A percentile compares a stretch with the other conserved stretches of the same genome.
Conservation (phyloP, 257 asterid species). For the Solanum verrucosum region DNA sequence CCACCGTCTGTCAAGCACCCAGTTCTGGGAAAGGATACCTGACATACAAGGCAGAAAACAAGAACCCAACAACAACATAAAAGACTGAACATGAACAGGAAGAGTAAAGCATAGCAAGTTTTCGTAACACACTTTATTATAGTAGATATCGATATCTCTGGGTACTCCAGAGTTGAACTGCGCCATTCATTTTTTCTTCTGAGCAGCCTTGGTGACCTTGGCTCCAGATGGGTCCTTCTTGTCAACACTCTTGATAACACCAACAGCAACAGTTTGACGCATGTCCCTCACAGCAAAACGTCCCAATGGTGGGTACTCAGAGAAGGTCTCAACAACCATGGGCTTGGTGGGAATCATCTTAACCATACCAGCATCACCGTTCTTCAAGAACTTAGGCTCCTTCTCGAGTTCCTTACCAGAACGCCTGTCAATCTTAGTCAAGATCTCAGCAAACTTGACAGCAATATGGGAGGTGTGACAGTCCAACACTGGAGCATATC, state of each 20-base stretch:
- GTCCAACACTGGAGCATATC: conserved; percentile 63
- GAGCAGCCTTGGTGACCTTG: conserved; percentile 78
- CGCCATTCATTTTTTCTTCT: conserved; percentile 53
- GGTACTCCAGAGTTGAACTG: background rate
- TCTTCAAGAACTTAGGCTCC: conserved; percentile 72
- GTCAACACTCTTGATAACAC: conserved; percentile 59
- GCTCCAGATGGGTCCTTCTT: conserved; percentile 74
- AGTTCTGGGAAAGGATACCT: conserved; percentile 21
- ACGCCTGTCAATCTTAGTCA: conserved; percentile 75
- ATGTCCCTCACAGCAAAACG: conserved; percentile 71
- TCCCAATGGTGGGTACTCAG: conserved; percentile 54
- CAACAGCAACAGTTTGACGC: conserved; percentile 79
- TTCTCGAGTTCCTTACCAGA: conserved; percentile 74
- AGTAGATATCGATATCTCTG: background rate
- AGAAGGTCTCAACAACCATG: conserved; percentile 68
- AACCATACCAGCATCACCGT: conserved; percentile 67
- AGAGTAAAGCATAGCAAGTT: background rate
- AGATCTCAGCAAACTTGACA: conserved; percentile 50
- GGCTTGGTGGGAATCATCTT: conserved; percentile 84
- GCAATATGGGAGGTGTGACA: conserved; percentile 74
- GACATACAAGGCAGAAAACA: conserved; percentile 16
- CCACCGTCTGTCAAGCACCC: conserved; percentile 44
- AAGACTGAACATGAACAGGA: background rate
- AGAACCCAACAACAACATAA: conserved; percentile 1
- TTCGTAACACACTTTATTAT: background rate